These are phyloP conservation scores for Grigorovia humatica DNA, from an alignment of 805 yeast genomes.

Conservation along the genomic window DNA sequence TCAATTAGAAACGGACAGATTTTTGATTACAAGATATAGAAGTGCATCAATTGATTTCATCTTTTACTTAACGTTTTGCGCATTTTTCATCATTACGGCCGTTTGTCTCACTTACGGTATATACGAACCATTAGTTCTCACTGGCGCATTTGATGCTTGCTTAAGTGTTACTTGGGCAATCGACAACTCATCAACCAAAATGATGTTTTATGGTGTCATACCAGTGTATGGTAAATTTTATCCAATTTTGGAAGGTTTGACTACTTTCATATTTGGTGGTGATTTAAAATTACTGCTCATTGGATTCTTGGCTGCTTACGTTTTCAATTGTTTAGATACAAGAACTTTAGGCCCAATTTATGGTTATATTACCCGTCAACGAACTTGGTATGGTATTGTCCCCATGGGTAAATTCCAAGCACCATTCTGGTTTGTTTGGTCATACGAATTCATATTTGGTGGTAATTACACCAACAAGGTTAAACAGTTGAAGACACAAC, in stretches of 20 bases:
- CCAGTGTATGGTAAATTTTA: conserved; percentile 46
- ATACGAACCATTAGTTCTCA: conserved; percentile 10
- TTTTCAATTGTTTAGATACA: conserved; percentile 55
- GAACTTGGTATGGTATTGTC: conserved; percentile 11
- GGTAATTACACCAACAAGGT: not conserved
- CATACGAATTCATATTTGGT: conserved; percentile 5
- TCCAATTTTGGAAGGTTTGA: conserved; percentile 32
- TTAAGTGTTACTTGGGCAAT: conserved; percentile 56
- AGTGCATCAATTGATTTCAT: conserved; percentile 15
- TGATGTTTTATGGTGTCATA: conserved; percentile 43
- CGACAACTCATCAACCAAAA: conserved; percentile 40
- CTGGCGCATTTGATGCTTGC: conserved; percentile 18
- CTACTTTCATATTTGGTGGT: conserved; percentile 37
- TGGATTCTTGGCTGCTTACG: conserved; percentile 48
- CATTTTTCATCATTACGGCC: conserved; percentile 6
- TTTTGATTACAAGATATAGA: conserved; percentile 10
- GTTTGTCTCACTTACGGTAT: conserved; percentile 7
- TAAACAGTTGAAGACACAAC: not conserved
- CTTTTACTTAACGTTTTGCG: conserved; percentile 18
- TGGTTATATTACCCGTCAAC: conserved; percentile 23
- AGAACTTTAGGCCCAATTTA: conserved; percentile 40
- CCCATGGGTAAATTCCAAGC: conserved; percentile 21
- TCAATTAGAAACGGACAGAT: conserved; percentile 17
- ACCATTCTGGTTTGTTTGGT: conserved; percentile 12
- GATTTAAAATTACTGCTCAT: conserved; percentile 34